Percentiles rank a stretch among this genome's conserved stretches.
phyloP scores from a whole-genome alignment of 1,284 basidiomycete species.

The Stereum hirsutum region DNA sequence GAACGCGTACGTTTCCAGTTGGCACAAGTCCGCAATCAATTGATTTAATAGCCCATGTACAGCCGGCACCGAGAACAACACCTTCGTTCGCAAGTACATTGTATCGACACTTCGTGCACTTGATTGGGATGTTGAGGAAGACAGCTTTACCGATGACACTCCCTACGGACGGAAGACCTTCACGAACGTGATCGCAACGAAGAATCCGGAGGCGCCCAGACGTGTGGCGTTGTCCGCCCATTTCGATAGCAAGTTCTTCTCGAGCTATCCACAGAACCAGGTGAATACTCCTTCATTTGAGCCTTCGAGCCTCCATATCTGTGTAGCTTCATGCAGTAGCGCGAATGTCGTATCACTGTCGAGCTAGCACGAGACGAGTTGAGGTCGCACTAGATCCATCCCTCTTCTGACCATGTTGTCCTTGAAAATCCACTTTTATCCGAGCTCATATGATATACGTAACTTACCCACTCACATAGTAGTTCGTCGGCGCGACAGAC shows the following conservation, averaged over 20 bases:
- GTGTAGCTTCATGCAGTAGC: constrained; percentile 7
- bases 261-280: constrained; percentile 61
- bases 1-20: constrained; percentile 48
- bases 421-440: too few species aligned
- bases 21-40: constrained; percentile 5
- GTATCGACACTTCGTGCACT: constrained; percentile 56
- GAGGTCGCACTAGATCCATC: too few species aligned
- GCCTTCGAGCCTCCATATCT: background rate
- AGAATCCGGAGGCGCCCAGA: constrained; percentile 76
- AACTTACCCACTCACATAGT: constrained; percentile 9
- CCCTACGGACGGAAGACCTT: constrained; percentile 80
- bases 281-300: constrained; percentile 32
- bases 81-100: constrained; percentile 73
- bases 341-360: background rate
- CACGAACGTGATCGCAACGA: constrained; percentile 91
- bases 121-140: constrained; percentile 83
- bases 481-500: constrained; percentile 98
- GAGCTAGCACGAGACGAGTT: too few species aligned
- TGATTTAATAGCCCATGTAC: background rate
- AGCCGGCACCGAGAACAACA: constrained; percentile 74
- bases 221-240: constrained; percentile 90
- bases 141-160: constrained; percentile 72
- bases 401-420: too few species aligned
- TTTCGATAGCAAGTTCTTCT: constrained; percentile 92
- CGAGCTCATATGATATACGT: too few species aligned